Conservation (phyloP, 2,329 filamentous ascomycete species). For the Aspergillus novoparasiticus region DNA sequence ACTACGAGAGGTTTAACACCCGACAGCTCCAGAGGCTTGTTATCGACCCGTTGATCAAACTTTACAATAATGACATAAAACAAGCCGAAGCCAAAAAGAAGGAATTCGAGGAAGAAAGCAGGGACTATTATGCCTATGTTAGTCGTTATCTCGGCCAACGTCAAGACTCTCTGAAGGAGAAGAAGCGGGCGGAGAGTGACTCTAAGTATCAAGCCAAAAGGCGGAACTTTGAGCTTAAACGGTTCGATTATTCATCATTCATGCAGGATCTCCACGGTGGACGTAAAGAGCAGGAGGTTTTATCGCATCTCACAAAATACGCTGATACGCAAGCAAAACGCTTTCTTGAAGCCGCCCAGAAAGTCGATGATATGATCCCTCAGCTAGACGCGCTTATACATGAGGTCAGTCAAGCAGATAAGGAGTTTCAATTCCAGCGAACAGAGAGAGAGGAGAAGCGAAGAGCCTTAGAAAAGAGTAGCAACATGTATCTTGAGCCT, state of each 20-base stretch:
- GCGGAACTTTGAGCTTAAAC: slow-evolving; percentile 92
- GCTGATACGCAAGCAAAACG: slow-evolving; percentile 85
- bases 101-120: slow-evolving; percentile 98
- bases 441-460: slow-evolving; percentile 97
- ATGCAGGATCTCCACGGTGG: slow-evolving; percentile 99
- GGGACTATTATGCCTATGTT: slow-evolving; percentile 96
- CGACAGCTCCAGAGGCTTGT: slow-evolving; percentile 85
- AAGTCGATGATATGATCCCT: slow-evolving; percentile 81
- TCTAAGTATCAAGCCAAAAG: slow-evolving; percentile 94
- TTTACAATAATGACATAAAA: slow-evolving; percentile 96
- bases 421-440: slow-evolving; percentile 92
- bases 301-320: slow-evolving; percentile 92
- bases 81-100: slow-evolving; percentile 95
- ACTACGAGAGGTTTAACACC: slow-evolving; percentile 84
- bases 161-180: slow-evolving; percentile 93
- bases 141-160: slow-evolving; percentile 94
- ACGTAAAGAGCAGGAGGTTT: slow-evolving; percentile 95
- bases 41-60: slow-evolving; percentile 87
- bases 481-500: slow-evolving; percentile 70
- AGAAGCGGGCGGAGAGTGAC: slow-evolving; percentile 93
- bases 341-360: slow-evolving; percentile 81
- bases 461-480: slow-evolving; percentile 84
- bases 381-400: slow-evolving; percentile 84
- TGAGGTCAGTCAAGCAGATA: slow-evolving; percentile 91
- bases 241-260: slow-evolving; percentile 98